Base-by-base conservation (phyloP, 148 eudicot genomes). In the Agrostemma githago region DNA sequence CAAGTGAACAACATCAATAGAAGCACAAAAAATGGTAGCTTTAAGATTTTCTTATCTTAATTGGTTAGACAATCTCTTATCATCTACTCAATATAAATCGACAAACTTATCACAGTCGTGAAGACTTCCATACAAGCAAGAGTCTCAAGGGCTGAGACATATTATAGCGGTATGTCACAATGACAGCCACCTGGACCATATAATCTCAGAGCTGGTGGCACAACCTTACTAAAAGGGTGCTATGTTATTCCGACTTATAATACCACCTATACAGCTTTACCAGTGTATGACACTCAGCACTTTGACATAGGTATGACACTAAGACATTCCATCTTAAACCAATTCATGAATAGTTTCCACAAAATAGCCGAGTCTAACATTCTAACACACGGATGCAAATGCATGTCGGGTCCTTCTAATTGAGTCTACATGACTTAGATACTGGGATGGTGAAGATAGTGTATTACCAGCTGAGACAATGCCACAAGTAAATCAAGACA, bases 1-100 rank as follows among this genome's bases (percentile, higher is more conserved):
- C 21, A 64, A 53, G 79, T 60, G 7, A 57, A 79, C 12, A 66
- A 48, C 16, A 19, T 61, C 37, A 59, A 20, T 71, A 65, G 21
- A 72, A 41, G 37, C 20, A 6, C 39, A 11, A 51, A 53, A 70
- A 42, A 14, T 2, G 0, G 8, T 1, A 44, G 17, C 40, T 69
- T 15, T 5, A n/a, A 66, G 42, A 16, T 40, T 6, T n/a, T n/a
- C 34, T 26, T 26, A 26, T 8, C 20, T 42, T 16, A 19, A 44
- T 8, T n/a, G 72, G 19, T 3, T 46, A 48, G 41, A 26, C n/a
- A 4, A 12, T 46, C 40, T 5, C 12, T n/a, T 42, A 67, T 67
- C 16, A 19, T 37, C 15, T 20, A n/a, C n/a, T n/a, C n/a, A 4
- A 62, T 21, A 20, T 5, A 62, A 10, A 62, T 34, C 16, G 15